Conservation (phyloP, 148 eudicot genomes). For the Dianthus caryophyllus region DNA sequence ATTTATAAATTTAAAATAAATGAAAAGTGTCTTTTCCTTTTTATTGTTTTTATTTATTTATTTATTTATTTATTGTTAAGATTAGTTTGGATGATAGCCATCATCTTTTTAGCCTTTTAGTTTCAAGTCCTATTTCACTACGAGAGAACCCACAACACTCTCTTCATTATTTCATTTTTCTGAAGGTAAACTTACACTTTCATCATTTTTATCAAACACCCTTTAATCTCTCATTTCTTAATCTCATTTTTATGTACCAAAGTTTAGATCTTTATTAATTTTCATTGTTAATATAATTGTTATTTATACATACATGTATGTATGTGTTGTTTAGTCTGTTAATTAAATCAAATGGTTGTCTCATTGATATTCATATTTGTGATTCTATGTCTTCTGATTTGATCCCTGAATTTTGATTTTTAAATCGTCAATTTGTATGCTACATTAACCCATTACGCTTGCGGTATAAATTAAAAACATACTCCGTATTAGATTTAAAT, state of each 20-base stretch:
- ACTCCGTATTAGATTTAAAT: neutral
- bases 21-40: too few relatives aligned
- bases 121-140: slow-evolving; percentile 8
- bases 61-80: too few relatives aligned
- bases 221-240: slow-evolving; percentile 3
- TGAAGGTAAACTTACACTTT: slow-evolving; percentile 21
- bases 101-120: slow-evolving; percentile 5
- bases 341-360: neutral
- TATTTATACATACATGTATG: neutral
- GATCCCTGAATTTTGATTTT: neutral
- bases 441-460: too few relatives aligned
- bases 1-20: too few relatives aligned
- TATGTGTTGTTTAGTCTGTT: neutral
- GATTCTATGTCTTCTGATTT: too few relatives aligned
- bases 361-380: neutral
- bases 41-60: too few relatives aligned
- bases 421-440: neutral
- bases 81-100: slow-evolving; percentile 20
- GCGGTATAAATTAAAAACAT: too few relatives aligned
- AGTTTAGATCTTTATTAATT: slow-evolving; percentile 21
- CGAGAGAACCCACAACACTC: slow-evolving; percentile 1
- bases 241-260: neutral
- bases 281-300: neutral
- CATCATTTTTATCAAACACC: slow-evolving; percentile 25
- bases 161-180: neutral